A percentile compares a stretch with the other conserved stretches of the same genome.
Evolutionary conservation across 169 alveolate genomes (phyloP).

Genomic region (Blepharisma undulans): DNA sequence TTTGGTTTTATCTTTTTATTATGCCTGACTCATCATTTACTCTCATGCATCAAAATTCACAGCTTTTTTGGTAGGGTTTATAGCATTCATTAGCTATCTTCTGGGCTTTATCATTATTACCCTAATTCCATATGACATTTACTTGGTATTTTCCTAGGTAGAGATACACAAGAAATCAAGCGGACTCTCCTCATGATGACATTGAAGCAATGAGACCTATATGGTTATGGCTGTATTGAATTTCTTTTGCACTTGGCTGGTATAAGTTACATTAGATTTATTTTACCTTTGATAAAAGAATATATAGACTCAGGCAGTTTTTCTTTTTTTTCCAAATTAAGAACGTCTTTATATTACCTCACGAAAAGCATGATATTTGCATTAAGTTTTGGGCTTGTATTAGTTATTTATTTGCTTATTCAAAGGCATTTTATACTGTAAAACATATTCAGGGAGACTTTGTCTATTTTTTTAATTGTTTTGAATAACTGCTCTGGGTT

Average conservation of each 20-base stretch:
- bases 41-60: conserved; percentile 26
- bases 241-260: conserved; percentile 33
- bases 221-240: conserved; percentile 36
- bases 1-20: neutral
- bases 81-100: conserved; percentile 29
- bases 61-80: neutral
- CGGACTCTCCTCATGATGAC: neutral
- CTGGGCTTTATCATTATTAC: neutral
- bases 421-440: neutral
- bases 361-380: neutral
- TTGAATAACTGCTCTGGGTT: conserved; percentile 53
- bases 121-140: conserved; percentile 32
- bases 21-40: neutral
- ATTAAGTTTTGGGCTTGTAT: neutral
- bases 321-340: neutral
- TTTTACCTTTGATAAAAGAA: conserved; percentile 35
- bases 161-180: neutral
- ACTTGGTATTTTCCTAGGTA: neutral
- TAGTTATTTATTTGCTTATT: neutral
- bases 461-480: conserved; percentile 12
- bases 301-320: neutral
- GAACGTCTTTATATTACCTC: neutral
- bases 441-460: neutral
- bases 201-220: neutral
- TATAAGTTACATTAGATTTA: neutral